Conservation (phyloP, 768 basidiomycete species). For the Psilocybe cubensis region DNA sequence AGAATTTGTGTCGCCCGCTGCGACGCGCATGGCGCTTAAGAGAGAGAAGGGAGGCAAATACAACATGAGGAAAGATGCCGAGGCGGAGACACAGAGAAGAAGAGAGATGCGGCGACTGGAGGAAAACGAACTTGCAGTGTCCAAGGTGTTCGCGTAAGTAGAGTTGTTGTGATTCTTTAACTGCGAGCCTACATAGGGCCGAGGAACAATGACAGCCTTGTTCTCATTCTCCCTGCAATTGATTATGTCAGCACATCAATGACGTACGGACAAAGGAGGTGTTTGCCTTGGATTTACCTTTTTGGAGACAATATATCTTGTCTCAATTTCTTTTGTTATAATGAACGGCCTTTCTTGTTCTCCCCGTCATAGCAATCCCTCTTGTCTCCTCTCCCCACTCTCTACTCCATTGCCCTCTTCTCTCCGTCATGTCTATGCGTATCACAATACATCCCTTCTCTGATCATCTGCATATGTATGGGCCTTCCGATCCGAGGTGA, state of each 20-base stretch:
- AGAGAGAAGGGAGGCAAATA: constrained; percentile 83
- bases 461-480: constrained; percentile 68
- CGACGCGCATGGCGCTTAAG: constrained; percentile 70
- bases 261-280: constrained; percentile 25
- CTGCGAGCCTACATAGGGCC: neutral
- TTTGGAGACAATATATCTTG: constrained; percentile 18
- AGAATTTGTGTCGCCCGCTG: constrained; percentile 94
- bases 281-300: constrained; percentile 8
- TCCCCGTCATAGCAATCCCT: constrained; percentile 1
- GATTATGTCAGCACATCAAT: constrained; percentile 15
- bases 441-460: constrained; percentile 66
- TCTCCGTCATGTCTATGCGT: constrained; percentile 62
- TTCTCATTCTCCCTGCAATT: constrained; percentile 1
- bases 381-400: constrained; percentile 4
- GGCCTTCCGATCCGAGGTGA: constrained; percentile 67
- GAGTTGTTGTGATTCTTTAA: constrained; percentile 14
- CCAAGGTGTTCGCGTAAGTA: constrained; percentile 86
- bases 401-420: constrained; percentile 1
- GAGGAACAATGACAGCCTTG: constrained; percentile 19
- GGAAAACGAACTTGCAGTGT: constrained; percentile 82
- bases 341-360: constrained; percentile 2
- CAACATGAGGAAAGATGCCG: constrained; percentile 76
- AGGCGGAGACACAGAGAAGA: constrained; percentile 66
- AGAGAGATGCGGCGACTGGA: constrained; percentile 63
- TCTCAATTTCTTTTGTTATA: constrained; percentile 23